phyloP scores from a whole-genome alignment of 768 basidiomycete species.

The Pisolithus sp. region DNA sequence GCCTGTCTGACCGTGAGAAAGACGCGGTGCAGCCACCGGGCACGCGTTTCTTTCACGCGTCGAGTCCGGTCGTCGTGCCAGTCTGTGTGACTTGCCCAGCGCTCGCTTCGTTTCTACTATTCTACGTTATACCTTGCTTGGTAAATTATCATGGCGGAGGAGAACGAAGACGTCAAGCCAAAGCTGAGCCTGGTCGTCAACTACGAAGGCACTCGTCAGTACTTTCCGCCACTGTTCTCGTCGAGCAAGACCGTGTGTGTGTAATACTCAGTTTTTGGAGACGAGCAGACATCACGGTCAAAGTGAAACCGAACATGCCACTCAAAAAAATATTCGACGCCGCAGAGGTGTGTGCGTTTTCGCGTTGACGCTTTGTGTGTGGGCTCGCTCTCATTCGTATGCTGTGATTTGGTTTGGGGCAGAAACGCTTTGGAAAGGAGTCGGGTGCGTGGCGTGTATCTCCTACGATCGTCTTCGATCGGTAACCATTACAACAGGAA shows the following conservation, averaged over 20 bases:
- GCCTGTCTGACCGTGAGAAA: too few relatives aligned
- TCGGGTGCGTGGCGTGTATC: conserved; percentile 32
- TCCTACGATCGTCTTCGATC: not conserved
- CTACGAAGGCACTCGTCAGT: conserved; percentile 50
- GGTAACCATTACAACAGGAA: conserved; percentile 34
- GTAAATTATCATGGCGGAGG: conserved; percentile 20
- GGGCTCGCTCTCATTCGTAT: not conserved
- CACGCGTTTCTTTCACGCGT: too few relatives aligned
- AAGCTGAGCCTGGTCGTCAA: conserved; percentile 58
- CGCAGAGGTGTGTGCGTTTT: conserved; percentile 46
- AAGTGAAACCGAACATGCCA: conserved; percentile 58
- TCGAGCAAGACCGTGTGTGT: not conserved
- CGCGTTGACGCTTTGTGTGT: too few relatives aligned
- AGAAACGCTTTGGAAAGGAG: conserved; percentile 58
- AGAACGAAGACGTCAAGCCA: conserved; percentile 55
- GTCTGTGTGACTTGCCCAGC: not conserved
- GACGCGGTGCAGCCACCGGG: too few relatives aligned
- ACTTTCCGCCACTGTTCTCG: not conserved
- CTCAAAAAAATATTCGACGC: conserved; percentile 64
- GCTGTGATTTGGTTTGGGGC: not conserved
- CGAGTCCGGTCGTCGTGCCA: not conserved
- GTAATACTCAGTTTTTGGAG: not conserved
- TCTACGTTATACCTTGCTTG: not conserved
- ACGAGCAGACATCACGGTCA: conserved; percentile 53
- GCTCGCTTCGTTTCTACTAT: not conserved